A percentile compares a stretch with the other conserved stretches of the same genome.
Conservation (phyloP, 2,329 filamentous ascomycete genomes). For the Sclerotinia minor region DNA sequence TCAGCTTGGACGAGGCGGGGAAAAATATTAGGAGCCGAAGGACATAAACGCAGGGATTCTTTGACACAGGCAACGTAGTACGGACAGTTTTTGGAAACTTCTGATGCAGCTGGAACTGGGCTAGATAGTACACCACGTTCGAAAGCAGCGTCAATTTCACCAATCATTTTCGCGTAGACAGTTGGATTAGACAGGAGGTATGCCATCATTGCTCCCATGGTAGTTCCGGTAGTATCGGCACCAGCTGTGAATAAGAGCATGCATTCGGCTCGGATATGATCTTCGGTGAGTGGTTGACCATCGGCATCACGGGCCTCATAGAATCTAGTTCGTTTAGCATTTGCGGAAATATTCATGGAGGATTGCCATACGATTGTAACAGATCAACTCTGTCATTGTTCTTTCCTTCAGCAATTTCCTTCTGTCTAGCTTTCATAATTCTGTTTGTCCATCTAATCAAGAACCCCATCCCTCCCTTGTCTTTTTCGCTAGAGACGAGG, state of each 20-base stretch:
- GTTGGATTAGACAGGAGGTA: slow-evolving; percentile 13
- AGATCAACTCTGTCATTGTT: slow-evolving; percentile 51
- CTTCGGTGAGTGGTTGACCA: slow-evolving; percentile 7
- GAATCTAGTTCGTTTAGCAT: slow-evolving; percentile 11
- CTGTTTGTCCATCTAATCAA: slow-evolving; percentile 59
- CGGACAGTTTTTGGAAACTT: slow-evolving; percentile 15
- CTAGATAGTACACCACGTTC: slow-evolving; percentile 9
- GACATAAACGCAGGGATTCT: slow-evolving; percentile 16
- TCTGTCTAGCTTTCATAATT: slow-evolving; percentile 50
- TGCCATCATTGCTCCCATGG: slow-evolving; percentile 20
- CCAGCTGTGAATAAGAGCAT: slow-evolving; percentile 20
- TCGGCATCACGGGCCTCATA: slow-evolving; percentile 15
- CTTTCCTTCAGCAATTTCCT: slow-evolving; percentile 50
- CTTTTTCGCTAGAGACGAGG: slow-evolving; percentile 53
- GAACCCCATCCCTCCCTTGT: slow-evolving; percentile 55
- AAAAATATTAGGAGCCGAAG: slow-evolving; percentile 21
- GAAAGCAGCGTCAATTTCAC: slow-evolving; percentile 13
- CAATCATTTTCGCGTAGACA: slow-evolving; percentile 16
- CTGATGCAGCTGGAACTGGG: not conserved
- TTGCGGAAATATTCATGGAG: not conserved
- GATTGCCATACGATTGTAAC: slow-evolving; percentile 49
- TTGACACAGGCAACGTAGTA: slow-evolving; percentile 25
- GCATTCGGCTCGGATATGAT: slow-evolving; percentile 20
- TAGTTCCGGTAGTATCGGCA: slow-evolving; percentile 20
- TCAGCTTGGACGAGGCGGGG: slow-evolving; percentile 17